Evolutionary conservation across 768 basidiomycete genomes (phyloP), one percentile per base, ranked within the genome.

Genomic region (Russula vinacea): DNA sequence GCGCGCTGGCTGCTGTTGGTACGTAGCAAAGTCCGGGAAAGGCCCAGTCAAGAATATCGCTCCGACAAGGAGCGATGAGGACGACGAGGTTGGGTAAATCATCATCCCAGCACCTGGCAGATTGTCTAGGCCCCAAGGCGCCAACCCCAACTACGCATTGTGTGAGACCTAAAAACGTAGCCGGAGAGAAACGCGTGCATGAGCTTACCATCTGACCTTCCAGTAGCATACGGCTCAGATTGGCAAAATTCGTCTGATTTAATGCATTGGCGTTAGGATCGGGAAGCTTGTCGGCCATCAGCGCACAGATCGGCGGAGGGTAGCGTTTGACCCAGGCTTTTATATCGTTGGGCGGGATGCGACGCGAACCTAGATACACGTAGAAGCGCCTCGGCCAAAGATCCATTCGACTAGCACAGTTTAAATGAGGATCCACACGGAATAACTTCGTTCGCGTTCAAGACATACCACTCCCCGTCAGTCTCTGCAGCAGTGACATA

Each of bases 381-480:
- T 77, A 73, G 77, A 81, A 74, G 76, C 66, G 68, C 32, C 70
- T 66, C 10, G 85, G 85, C 86, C 86, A 88, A 40, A 79, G 74
- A 64, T 83, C 81, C 66, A 80, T 77, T 73, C 83, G 75, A 68
- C 80, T 81, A 70, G 63, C 66, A 63, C 65, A 60, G 51, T 45
- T 55, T 47, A 59, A 58, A 58, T 66, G 45, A 62, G 51, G 19
- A 8, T 17, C 32, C 22, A 42, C 47, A 49, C 47, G 52, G 14
- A 62, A 42, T 42, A 59, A 60, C 62, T 39, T 44, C 14, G 49
- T 33, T 44, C 11, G 26, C 44, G 58, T 56, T 45, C 47, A 53
- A 62, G 54, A 79, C 84, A 72, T 78, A 88, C 86, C 80, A 84
- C 69, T 87, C 84, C n/a, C 86, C 85, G 71, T 86, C 86, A 39